Base-by-base conservation (phyloP, 1,139 yeast genomes). In the Taphrina wiesneri region DNA sequence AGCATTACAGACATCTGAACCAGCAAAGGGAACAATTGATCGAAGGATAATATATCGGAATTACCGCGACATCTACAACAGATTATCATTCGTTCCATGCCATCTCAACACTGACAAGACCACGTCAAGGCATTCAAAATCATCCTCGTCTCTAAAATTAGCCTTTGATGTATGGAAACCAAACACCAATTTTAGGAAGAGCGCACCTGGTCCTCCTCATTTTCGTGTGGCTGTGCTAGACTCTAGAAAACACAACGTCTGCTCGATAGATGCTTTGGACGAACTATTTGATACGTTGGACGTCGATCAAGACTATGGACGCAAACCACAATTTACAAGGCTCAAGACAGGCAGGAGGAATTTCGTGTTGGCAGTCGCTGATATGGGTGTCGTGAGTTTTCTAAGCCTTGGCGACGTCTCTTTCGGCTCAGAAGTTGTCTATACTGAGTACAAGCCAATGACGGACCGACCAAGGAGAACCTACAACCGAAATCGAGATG, bases 131-230 rank as follows among this genome's bases (percentile, higher is more conserved):
- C 30, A 4, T 23, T 13, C 28, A 9, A n/a, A 7, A 11, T 2
- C 26, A 11, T 41, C 13, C 21, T n/a, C 19, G 17, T 72, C 75
- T 2, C 72, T 77, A 43, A 75, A 73, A 60, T 72, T 79, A 25
- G 76, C 81, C 0, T 91, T 81, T 72, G 82, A 88, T 72, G 90
- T 90, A 0, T 92, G 97, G 97, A 91, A 89, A 75, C 98, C 98
- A 0, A 79, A 82, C 1, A 83, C 87, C 0, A 76, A 75, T 9
- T 92, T 89, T 76, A 85, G 85, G 67, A 91, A 91, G 73, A 85
- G 85, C 52, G 73, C 75, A 34, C 91, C 92, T 0, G 88, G 90
- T 0, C 70, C 74, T 0, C 96, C 97, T 0, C 93, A 92, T 74
- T 92, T 85, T 73, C 90, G 87, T 70, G 76, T 92, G 0, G 80